Evolutionary conservation across 768 basidiomycete genomes (phyloP).

Genomic region (Tulasnella sp.): DNA sequence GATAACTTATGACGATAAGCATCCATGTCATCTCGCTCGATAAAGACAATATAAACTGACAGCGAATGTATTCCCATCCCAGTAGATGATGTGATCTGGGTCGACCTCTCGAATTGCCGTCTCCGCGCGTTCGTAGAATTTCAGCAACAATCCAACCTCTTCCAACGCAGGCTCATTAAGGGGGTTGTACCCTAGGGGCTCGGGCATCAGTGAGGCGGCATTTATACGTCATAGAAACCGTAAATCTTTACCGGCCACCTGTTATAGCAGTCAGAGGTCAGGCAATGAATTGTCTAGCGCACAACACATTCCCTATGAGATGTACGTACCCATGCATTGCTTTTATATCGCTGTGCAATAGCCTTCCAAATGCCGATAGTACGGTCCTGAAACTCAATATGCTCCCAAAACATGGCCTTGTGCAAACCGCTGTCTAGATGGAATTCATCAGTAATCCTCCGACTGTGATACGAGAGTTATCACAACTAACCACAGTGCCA

Average conservation of each 20-base stretch:
- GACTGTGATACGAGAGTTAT: background rate
- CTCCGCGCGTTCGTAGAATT: conserved; percentile 59
- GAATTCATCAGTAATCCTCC: background rate
- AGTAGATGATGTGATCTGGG: conserved; percentile 59
- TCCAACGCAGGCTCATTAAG: conserved; percentile 76
- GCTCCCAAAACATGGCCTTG: conserved; percentile 50
- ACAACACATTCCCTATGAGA: too few species aligned
- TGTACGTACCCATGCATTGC: conserved; percentile 35
- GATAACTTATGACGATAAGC: conserved; percentile 17
- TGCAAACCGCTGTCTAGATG: conserved; percentile 6
- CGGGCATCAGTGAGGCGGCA: background rate
- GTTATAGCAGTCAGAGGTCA: conserved; percentile 23
- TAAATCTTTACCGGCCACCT: conserved; percentile 47
- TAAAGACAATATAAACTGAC: conserved; percentile 1
- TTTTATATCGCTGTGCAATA: conserved; percentile 63
- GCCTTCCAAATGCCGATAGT: conserved; percentile 66
- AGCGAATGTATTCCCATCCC: conserved; percentile 79
- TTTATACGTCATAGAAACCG: background rate
- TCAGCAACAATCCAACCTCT: conserved; percentile 49
- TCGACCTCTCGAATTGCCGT: conserved; percentile 61
- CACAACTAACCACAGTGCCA: conserved; percentile 50
- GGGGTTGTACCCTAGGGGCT: conserved; percentile 52
- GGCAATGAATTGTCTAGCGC: too few species aligned
- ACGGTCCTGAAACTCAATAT: conserved; percentile 80
- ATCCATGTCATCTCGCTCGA: conserved; percentile 20